phyloP scores from a whole-genome alignment of 2,329 filamentous ascomycete genomes.

The Fusarium keratoplasticum region DNA sequence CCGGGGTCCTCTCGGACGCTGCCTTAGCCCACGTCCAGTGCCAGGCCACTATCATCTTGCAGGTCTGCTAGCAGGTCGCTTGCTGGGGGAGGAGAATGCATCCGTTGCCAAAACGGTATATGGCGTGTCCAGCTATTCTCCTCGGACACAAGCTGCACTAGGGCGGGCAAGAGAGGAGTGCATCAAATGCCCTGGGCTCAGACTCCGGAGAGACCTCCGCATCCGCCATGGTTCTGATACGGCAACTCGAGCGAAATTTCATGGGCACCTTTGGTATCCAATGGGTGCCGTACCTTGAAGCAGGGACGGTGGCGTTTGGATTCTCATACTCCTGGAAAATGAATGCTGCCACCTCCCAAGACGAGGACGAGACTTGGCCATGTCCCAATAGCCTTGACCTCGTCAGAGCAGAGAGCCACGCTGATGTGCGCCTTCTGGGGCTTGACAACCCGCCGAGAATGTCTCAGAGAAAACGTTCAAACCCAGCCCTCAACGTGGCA shows the following conservation, averaged over 20 bases:
- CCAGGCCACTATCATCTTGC: constrained; percentile 11
- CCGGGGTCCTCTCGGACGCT: constrained; percentile 13
- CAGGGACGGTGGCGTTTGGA: constrained; percentile 40
- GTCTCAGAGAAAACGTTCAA: constrained; percentile 7
- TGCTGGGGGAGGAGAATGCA: not conserved
- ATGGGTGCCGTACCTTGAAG: constrained; percentile 26
- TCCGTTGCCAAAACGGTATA: constrained; percentile 5
- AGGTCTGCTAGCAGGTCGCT: not conserved
- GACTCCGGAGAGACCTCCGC: not conserved
- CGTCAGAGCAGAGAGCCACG: constrained; percentile 16
- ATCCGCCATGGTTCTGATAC: not conserved
- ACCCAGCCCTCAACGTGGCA: constrained; percentile 27
- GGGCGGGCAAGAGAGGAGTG: not conserved
- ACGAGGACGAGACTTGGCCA: constrained; percentile 18
- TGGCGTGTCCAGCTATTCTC: not conserved
- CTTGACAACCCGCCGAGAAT: constrained; percentile 13
- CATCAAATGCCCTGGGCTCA: not conserved
- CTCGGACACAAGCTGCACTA: not conserved
- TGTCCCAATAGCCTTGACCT: constrained; percentile 19
- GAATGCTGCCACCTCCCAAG: constrained; percentile 13
- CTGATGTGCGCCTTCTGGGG: constrained; percentile 17
- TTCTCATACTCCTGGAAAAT: constrained; percentile 27
- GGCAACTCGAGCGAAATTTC: constrained; percentile 1
- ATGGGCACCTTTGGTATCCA: not conserved
- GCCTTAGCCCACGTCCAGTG: constrained; percentile 13